Conservation (phyloP, 768 basidiomycete species). For the Pleurotus citrinopileatus region DNA sequence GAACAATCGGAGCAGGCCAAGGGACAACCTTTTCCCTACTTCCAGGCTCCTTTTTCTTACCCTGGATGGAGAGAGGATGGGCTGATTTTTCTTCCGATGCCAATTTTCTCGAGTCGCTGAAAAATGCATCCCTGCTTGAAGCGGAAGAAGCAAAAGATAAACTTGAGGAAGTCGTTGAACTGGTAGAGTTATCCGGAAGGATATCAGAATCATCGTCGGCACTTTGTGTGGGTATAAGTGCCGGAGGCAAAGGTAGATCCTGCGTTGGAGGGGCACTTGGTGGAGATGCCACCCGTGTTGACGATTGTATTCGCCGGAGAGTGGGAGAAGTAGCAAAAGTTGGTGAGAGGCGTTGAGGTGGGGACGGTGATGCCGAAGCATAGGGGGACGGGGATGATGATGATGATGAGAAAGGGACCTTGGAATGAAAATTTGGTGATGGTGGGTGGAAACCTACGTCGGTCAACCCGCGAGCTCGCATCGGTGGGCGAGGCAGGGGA, state of each 20-base stretch:
- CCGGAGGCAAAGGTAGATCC: constrained; percentile 44
- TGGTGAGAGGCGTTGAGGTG: constrained; percentile 17
- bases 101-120: constrained; percentile 10
- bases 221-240: constrained; percentile 11
- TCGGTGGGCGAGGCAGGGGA: constrained; percentile 32
- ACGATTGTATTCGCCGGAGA: constrained; percentile 40
- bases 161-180: constrained; percentile 34
- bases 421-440: constrained; percentile 29
- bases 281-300: constrained; percentile 37
- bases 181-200: constrained; percentile 15
- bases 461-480: constrained; percentile 49
- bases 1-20: constrained; percentile 12
- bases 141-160: constrained; percentile 43
- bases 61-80: constrained; percentile 24
- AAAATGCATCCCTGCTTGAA: constrained; percentile 23
- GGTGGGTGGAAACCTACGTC: constrained; percentile 30
- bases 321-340: constrained; percentile 25
- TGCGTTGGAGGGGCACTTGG: constrained; percentile 49
- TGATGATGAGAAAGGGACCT: constrained; percentile 26
- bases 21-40: background rate
- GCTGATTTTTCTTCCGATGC: background rate
- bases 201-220: constrained; percentile 15
- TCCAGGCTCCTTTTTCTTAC: constrained; percentile 20
- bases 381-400: constrained; percentile 22
- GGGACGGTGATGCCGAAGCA: constrained; percentile 12